Conservation (phyloP, 2,329 filamentous ascomycete genomes). For the Escovopsis sp. region DNA sequence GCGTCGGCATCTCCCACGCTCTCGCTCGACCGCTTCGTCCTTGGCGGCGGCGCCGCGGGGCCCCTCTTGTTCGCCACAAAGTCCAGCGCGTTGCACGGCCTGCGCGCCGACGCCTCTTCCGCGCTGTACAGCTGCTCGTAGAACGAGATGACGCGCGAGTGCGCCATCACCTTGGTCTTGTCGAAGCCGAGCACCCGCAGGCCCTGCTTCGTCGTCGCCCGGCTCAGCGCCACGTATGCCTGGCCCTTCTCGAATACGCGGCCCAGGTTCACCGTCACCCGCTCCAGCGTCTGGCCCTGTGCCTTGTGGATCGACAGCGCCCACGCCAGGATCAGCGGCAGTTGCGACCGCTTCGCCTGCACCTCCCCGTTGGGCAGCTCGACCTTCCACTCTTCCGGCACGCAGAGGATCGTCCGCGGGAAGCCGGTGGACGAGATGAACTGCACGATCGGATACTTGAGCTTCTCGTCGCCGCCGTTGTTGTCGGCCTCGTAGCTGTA, state of each 20-base stretch:
- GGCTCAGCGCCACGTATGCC: slow-evolving; percentile 89
- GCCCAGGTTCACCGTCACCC: slow-evolving; percentile 87
- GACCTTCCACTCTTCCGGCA: slow-evolving; percentile 87
- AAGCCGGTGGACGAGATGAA: slow-evolving; percentile 69
- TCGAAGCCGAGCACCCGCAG: slow-evolving; percentile 83
- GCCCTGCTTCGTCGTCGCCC: slow-evolving; percentile 75
- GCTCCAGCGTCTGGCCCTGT: slow-evolving; percentile 82
- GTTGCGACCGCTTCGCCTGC: slow-evolving; percentile 68
- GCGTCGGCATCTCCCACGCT: slow-evolving; percentile 14
- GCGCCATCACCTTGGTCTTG: slow-evolving; percentile 83
- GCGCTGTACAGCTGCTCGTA: slow-evolving; percentile 70
- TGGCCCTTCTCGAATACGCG: slow-evolving; percentile 94
- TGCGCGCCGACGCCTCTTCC: slow-evolving; percentile 32
- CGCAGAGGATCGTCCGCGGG: slow-evolving; percentile 49
- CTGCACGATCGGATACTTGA: slow-evolving; percentile 67
- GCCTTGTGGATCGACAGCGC: slow-evolving; percentile 96
- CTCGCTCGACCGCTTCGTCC: slow-evolving; percentile 9
- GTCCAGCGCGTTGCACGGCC: slow-evolving; percentile 20
- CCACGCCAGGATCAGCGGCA: slow-evolving; percentile 90
- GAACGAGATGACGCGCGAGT: slow-evolving; percentile 71
- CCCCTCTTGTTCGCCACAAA: slow-evolving; percentile 23
- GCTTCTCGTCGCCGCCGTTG: slow-evolving; percentile 29
- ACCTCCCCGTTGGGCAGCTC: slow-evolving; percentile 92
- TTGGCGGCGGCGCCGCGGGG: slow-evolving; percentile 4
- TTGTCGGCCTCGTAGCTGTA: slow-evolving; percentile 23